Percentiles rank a stretch among this genome's conserved stretches.
phyloP scores from a whole-genome alignment of 345 rosid genomes.

The Euphorbia tirucalli region DNA sequence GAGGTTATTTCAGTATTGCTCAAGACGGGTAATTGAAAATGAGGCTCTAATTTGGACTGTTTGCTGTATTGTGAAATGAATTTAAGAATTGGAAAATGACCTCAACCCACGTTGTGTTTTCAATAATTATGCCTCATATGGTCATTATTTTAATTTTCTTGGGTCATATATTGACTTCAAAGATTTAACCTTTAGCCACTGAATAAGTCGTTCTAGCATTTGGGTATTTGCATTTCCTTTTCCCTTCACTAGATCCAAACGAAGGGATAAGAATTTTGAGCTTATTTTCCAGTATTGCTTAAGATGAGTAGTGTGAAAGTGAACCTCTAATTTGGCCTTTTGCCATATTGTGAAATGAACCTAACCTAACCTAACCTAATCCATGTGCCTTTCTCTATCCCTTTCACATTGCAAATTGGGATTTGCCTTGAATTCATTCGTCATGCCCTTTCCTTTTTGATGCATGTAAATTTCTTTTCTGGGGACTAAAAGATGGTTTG shows the following conservation, averaged over 20 bases:
- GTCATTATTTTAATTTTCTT: too few species aligned
- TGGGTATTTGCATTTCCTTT: constrained; percentile 5
- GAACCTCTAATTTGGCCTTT: constrained; percentile 4
- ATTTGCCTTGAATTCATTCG: constrained; percentile 12
- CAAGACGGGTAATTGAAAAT: too few species aligned
- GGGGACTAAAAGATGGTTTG: too few species aligned
- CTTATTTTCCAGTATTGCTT: neutral
- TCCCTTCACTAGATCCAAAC: neutral
- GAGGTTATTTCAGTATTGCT: too few species aligned
- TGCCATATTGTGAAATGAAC: constrained; percentile 27
- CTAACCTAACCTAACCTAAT: constrained; percentile 26
- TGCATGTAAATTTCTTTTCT: too few species aligned
- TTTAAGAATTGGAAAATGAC: too few species aligned
- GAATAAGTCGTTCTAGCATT: constrained; percentile 1
- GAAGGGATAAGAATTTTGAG: neutral
- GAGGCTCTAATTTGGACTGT: too few species aligned
- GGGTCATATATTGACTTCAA: neutral
- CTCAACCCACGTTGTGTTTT: too few species aligned
- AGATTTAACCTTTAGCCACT: neutral
- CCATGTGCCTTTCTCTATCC: constrained; percentile 25
- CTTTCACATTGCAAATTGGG: constrained; percentile 35
- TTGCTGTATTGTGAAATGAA: too few species aligned
- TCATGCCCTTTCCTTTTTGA: neutral
- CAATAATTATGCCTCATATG: too few species aligned
- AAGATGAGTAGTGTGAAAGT: constrained; percentile 2